Percentiles rank a stretch among this genome's conserved stretches.
Conservation (phyloP, 2,329 filamentous ascomycete genomes). For the Sporothrix globosa region DNA sequence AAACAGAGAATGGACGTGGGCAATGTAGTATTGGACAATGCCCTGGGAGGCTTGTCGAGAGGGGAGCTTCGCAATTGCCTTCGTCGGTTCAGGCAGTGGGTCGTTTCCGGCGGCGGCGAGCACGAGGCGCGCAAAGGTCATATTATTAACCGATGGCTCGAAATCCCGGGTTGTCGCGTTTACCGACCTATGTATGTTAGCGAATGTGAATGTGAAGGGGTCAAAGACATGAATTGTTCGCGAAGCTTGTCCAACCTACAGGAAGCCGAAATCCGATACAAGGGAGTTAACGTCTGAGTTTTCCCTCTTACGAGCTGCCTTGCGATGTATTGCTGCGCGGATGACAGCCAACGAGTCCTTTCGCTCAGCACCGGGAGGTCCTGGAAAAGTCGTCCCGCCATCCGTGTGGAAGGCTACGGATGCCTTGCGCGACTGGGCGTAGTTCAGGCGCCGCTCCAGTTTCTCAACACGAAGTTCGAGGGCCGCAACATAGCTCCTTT, state of each 20-base stretch:
- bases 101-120: conserved; percentile 80
- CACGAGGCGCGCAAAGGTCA: conserved; percentile 89
- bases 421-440: conserved; percentile 70
- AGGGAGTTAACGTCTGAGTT: conserved; percentile 87
- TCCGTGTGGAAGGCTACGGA: conserved; percentile 71
- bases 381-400: conserved; percentile 48
- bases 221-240: neutral
- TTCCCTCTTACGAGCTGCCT: conserved; percentile 68
- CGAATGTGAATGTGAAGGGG: neutral
- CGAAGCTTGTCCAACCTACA: conserved; percentile 59
- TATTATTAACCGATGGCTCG: conserved; percentile 81
- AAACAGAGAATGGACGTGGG: conserved; percentile 76
- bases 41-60: conserved; percentile 67
- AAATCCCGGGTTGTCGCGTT: conserved; percentile 95
- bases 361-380: conserved; percentile 51
- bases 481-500: conserved; percentile 92
- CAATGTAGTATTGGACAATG: conserved; percentile 81
- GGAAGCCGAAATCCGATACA: conserved; percentile 89
- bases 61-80: conserved; percentile 63
- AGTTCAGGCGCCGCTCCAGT: conserved; percentile 75
- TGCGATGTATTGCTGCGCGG: conserved; percentile 65
- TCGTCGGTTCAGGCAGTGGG: conserved; percentile 64
- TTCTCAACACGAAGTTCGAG: conserved; percentile 90
- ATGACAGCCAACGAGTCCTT: conserved; percentile 67
- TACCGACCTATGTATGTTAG: conserved; percentile 65